Evolutionary conservation across 2,329 filamentous ascomycete genomes (phyloP).

Genomic region (Aspergillus sergii): DNA sequence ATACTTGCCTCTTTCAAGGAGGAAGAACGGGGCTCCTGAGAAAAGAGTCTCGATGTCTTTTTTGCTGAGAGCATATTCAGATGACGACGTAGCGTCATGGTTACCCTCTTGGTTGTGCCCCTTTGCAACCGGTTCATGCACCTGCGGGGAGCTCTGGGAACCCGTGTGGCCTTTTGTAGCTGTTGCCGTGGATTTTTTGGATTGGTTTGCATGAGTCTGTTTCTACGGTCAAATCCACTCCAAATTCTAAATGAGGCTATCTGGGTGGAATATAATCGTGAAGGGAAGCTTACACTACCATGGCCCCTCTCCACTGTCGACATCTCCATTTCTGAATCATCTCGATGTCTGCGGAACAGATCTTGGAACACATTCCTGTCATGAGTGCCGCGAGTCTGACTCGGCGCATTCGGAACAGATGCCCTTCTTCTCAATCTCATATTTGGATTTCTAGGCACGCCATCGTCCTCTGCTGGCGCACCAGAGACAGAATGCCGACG

Average conservation of each 20-base stretch:
- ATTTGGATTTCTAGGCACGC: not conserved
- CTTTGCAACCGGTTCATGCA: not conserved
- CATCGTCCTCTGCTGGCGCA: slow-evolving; percentile 13
- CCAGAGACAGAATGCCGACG: slow-evolving; percentile 30
- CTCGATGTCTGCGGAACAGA: slow-evolving; percentile 27
- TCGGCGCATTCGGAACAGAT: slow-evolving; percentile 14
- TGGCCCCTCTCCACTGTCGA: not conserved
- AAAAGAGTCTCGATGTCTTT: slow-evolving; percentile 45
- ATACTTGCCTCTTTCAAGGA: slow-evolving; percentile 46
- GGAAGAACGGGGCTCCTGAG: slow-evolving; percentile 48
- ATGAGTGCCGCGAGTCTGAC: not conserved
- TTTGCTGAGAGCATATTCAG: slow-evolving; percentile 27
- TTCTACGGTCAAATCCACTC: not conserved
- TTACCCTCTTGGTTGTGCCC: not conserved
- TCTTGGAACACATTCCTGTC: slow-evolving; percentile 22
- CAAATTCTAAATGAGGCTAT: not conserved
- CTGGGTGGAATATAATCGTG: too few relatives aligned
- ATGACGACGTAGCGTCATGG: not conserved
- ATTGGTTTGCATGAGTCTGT: not conserved
- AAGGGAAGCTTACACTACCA: not conserved
- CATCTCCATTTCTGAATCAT: slow-evolving; percentile 6
- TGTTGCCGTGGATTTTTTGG: not conserved
- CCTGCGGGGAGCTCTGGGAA: not conserved
- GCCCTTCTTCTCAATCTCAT: slow-evolving; percentile 8
- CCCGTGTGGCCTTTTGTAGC: not conserved